Evolutionary conservation across 306 rosid species (phyloP), one percentile per base, ranked within the genome.

Genomic region (Prunus mume): DNA sequence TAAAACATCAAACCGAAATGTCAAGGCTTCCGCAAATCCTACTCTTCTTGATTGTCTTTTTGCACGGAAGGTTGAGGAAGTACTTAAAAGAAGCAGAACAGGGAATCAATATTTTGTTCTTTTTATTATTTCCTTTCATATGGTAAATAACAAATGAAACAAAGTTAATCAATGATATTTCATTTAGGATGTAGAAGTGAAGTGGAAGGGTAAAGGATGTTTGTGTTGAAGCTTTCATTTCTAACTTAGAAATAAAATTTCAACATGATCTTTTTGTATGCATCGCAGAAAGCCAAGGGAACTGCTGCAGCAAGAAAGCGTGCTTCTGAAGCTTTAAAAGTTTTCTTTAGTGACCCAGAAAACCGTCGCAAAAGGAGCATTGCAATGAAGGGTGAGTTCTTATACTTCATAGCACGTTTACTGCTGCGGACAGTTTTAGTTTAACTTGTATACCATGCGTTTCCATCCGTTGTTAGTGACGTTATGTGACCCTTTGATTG

Each of bases 261-360:
- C 50, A 50, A 34, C 5, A 22, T 8, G 24, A 34, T 67, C 66
- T 71, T 54, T 51, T 77, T 49, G 22, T 49, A 60, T 83, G 73
- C 46, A 51, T 65, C 80, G 86, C 87, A 91, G 98, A 92, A 83
- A 86, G 87, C 96, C 81, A 94, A 88, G 81, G 94, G 96, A 85
- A 91, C 95, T 72, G 85, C 69, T 77, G 91, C 89, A 68, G 97
- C 98, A 28, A 88, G 97, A 86, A 92, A 84, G 75, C 94, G 54
- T 68, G 74, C 95, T 34, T 94, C 98, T 72, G 89, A 90, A 75
- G 68, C 90, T 55, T 85, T 90, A 88, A 92, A 90, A 84, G 87
- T 83, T 46, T 94, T 74, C 92, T 94, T 94, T 74, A 89, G 96
- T 76, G 88, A 94, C 82, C 98, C 98, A 68, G 88, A 86, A 89